These are phyloP conservation scores for Trichoderma atroviride DNA, from an alignment of 2,329 filamentous ascomycete genomes.

Conservation along the genomic window DNA sequence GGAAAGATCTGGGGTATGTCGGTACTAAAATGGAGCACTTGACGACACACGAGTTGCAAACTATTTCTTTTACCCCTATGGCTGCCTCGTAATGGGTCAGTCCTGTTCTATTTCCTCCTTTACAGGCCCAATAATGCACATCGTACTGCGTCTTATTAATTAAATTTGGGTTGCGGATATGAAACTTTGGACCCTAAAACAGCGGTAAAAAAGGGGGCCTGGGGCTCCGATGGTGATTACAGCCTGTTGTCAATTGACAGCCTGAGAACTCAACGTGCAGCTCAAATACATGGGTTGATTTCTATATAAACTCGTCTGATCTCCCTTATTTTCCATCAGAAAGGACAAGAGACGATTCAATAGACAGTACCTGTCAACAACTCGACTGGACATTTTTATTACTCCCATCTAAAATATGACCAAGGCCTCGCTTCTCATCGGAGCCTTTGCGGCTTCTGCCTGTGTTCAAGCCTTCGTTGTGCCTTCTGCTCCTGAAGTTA, in stretches of 20 bases:
- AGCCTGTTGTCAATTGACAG: slow-evolving; percentile 9
- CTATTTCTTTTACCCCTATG: background rate
- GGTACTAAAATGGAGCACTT: background rate
- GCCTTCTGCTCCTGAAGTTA: background rate
- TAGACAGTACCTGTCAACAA: background rate
- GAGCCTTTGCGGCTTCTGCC: background rate
- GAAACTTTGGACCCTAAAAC: background rate
- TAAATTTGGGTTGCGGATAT: background rate
- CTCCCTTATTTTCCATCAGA: background rate
- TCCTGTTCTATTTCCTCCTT: background rate
- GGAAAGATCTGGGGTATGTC: slow-evolving; percentile 2
- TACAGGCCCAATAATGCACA: background rate
- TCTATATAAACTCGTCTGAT: background rate
- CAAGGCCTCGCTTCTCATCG: slow-evolving; percentile 1
- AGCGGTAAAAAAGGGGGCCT: background rate
- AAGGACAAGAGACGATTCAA: background rate
- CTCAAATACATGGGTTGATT: background rate
- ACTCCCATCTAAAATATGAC: background rate
- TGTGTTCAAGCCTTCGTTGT: background rate
- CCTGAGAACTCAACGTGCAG: background rate
- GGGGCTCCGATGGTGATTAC: background rate
- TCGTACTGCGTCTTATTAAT: background rate
- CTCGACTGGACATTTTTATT: background rate
- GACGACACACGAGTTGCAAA: background rate
- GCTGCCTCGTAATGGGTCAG: background rate